Conservation (phyloP, 1,284 basidiomycete species). For the Marasmius fiardii region DNA sequence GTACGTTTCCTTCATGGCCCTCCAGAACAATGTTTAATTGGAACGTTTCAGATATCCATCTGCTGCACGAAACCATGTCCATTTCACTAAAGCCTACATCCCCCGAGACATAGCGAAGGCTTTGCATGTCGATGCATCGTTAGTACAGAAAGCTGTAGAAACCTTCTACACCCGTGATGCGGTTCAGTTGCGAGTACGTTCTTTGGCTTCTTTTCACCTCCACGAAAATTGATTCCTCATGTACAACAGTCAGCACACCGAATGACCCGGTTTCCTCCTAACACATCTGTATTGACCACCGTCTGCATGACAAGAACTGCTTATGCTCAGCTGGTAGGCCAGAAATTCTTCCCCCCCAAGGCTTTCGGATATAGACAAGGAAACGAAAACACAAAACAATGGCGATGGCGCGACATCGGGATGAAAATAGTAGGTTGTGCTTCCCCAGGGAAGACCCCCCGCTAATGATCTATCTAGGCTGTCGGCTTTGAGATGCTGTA, state of each 20-base stretch:
- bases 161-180: constrained; percentile 93
- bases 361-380: constrained; percentile 80
- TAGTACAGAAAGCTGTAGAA: constrained; percentile 85
- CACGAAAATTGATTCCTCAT: background rate
- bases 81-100: constrained; percentile 77
- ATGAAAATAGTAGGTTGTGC: constrained; percentile 78
- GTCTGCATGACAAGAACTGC: constrained; percentile 84
- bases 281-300: constrained; percentile 52
- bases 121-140: constrained; percentile 57
- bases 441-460: background rate
- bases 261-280: constrained; percentile 86
- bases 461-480: constrained; percentile 43
- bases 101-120: constrained; percentile 78
- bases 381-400: constrained; percentile 56
- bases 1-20: constrained; percentile 32
- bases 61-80: constrained; percentile 69
- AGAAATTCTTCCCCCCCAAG: constrained; percentile 90
- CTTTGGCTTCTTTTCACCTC: background rate
- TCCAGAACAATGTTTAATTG: constrained; percentile 12
- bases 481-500: constrained; percentile 96
- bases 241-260: constrained; percentile 68
- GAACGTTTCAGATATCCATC: constrained; percentile 60
- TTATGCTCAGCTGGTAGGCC: constrained; percentile 89
- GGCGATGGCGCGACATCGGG: constrained; percentile 79
- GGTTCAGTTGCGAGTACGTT: constrained; percentile 76